Percentiles rank a stretch among this genome's conserved stretches.
phyloP scores from a whole-genome alignment of 148 eudicot species.

The Diospyros lotus region DNA sequence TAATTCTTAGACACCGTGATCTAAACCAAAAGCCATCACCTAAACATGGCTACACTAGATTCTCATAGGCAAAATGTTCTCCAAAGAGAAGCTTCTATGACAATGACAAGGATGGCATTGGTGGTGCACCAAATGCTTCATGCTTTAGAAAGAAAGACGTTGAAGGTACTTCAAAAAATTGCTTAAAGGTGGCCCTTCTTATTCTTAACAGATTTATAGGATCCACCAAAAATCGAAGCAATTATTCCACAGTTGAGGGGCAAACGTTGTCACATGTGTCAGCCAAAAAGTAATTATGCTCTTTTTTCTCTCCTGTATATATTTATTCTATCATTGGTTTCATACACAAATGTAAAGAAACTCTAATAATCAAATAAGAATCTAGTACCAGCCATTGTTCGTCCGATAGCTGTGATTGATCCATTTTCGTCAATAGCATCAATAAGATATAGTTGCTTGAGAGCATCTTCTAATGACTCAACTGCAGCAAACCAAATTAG shows the following conservation, averaged over 20 bases:
- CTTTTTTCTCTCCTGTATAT: not conserved
- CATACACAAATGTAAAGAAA: not conserved
- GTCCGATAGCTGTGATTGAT: constrained; percentile 63
- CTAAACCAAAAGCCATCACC: not conserved
- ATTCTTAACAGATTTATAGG: not conserved
- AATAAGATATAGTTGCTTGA: constrained; percentile 86
- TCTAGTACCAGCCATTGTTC: constrained; percentile 72
- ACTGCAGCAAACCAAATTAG: constrained; percentile 39
- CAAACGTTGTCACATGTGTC: not conserved
- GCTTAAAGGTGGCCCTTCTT: not conserved
- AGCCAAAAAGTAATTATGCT: not conserved
- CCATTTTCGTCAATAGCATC: constrained; percentile 97
- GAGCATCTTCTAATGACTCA: constrained; percentile 89
- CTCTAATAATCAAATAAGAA: constrained; percentile 10
- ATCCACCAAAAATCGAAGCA: not conserved
- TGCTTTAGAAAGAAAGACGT: not conserved
- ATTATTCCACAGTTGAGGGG: not conserved
- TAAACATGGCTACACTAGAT: not conserved
- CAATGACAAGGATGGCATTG: not conserved
- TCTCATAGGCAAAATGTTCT: not conserved
- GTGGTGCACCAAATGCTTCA: not conserved
- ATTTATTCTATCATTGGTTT: not conserved
- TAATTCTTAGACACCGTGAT: no score
- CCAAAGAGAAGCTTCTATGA: not conserved
- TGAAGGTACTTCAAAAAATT: not conserved